A percentile compares a stretch with the other conserved stretches of the same genome.
These are phyloP conservation scores for Globisporangium paroecandrum DNA, from an alignment of 352 stramenopile genomes.

Conservation along the genomic window DNA sequence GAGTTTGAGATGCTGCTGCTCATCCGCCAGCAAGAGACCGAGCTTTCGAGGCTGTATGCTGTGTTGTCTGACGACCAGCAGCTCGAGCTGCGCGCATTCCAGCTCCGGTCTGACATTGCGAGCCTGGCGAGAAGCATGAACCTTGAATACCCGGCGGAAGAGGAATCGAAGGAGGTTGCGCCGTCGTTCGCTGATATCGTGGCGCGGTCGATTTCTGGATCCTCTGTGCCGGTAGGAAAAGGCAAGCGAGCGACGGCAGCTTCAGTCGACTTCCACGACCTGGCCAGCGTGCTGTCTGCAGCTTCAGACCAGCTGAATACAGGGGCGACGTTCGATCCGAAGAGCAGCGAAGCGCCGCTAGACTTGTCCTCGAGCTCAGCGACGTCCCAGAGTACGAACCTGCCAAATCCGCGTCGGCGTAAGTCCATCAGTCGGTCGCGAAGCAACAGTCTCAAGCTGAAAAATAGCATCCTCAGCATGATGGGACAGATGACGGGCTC, in stretches of 20 bases:
- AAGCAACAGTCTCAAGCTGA: slow-evolving; percentile 59
- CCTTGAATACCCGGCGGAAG: slow-evolving; percentile 52
- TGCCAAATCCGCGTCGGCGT: slow-evolving; percentile 40
- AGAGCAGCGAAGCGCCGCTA: neutral
- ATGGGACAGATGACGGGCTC: slow-evolving; percentile 52
- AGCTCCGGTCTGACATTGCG: slow-evolving; percentile 71
- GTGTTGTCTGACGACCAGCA: slow-evolving; percentile 59
- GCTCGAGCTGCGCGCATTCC: slow-evolving; percentile 53
- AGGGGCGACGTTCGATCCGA: neutral
- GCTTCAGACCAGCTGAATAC: slow-evolving; percentile 10
- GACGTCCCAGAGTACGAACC: slow-evolving; percentile 20
- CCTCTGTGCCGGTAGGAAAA: neutral
- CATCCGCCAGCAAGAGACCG: slow-evolving; percentile 77
- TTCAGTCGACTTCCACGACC: slow-evolving; percentile 49
- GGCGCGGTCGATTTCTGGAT: slow-evolving; percentile 8
- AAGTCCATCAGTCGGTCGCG: slow-evolving; percentile 59
- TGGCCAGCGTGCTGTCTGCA: slow-evolving; percentile 32
- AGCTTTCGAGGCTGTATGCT: slow-evolving; percentile 65
- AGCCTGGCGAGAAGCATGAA: slow-evolving; percentile 73
- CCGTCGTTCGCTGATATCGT: slow-evolving; percentile 5
- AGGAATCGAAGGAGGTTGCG: slow-evolving; percentile 15
- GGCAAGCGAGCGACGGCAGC: slow-evolving; percentile 19
- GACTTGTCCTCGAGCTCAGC: slow-evolving; percentile 10
- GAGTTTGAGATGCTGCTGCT: slow-evolving; percentile 83
- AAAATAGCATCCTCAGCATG: slow-evolving; percentile 60